Base-by-base conservation (phyloP, 192 early-diverging fungal genomes). In the Spizellomyces punctatus region DNA sequence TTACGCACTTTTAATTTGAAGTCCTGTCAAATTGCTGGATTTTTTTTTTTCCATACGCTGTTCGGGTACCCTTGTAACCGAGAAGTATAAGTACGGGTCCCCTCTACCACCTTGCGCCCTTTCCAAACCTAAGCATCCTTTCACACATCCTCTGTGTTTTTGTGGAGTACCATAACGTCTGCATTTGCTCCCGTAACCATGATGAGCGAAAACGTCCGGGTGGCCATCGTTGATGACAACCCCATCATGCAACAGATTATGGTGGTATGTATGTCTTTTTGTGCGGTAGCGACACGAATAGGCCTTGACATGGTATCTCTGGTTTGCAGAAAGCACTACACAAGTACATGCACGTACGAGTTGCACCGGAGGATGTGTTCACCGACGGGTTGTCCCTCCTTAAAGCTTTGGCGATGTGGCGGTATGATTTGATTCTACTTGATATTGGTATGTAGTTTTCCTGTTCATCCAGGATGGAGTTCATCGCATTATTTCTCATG, bases 181-280 rank as follows among this genome's bases (percentile, higher is more conserved):
- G 27, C 27, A 36, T 36, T 36, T 36, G 27, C 27, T 36, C 27
- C 27, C 27, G 27, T 36, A 36, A 36, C 27, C 27, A 36, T 36
- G 27, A 61, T 61, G n/a, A 14, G 10, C 27, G 17, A 5, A 16
- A 65, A 65, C 10, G 19, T 67, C n/a, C 63, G 72, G 6, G 48
- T 74, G 8, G 72, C 72, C n/a, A 27, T 74, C 10, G 72, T 74
- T 16, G 72, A 74, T 46, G 72, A 74, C 46, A 74, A 74, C 46
- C 72, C 72, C 45, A 66, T 74, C 22, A 74, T 74, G 57, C 63
- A 66, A 57, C 72, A 74, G 42, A 74, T 74, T 17, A 46, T 74
- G 72, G 72, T 74, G 72, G 72, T 74, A 41, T 59, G 72, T 54
- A 0, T n/a, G 0, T n/a, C 12, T 54, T 19, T 54, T 19, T 54